phyloP scores from a whole-genome alignment of 805 yeast species.

The Pichia gijzeniarum region DNA sequence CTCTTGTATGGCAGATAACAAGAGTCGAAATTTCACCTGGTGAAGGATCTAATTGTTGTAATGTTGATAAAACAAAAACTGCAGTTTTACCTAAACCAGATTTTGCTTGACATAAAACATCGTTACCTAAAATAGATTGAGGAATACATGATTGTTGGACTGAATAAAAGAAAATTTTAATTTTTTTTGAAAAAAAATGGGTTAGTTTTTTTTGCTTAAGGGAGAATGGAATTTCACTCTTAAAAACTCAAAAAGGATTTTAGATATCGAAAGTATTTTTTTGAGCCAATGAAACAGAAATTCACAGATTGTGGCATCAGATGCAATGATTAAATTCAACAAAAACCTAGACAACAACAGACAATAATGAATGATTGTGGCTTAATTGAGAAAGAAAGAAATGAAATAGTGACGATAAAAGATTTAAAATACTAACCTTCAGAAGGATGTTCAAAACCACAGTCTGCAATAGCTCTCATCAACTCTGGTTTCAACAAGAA shows the following conservation, averaged over 20 bases:
- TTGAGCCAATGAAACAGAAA: no score
- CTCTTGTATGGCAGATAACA: conserved; percentile 97
- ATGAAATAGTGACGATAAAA: not conserved
- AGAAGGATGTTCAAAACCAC: conserved; percentile 99
- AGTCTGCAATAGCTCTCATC: conserved; percentile 94
- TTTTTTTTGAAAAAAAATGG: not conserved
- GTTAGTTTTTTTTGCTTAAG: not conserved
- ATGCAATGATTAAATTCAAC: not conserved
- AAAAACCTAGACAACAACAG: not conserved
- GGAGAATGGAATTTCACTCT: no score
- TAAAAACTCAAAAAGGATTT: no score
- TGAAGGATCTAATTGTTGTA: conserved; percentile 95
- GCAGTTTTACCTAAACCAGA: conserved; percentile 99
- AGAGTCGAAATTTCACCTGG: conserved; percentile 94
- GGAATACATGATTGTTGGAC: conserved; percentile 99
- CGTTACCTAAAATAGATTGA: conserved; percentile 95
- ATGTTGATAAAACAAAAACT: conserved; percentile 89
- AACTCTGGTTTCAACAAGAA: conserved; percentile 94
- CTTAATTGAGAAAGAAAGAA: not conserved
- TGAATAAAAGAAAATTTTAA: conserved; percentile 21
- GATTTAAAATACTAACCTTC: conserved; percentile 68
- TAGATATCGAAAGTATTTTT: no score
- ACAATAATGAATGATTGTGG: not conserved
- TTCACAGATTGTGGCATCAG: no score
- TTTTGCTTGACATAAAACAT: conserved; percentile 97